A percentile compares a stretch with the other conserved stretches of the same genome.
Conservation (phyloP, 2,329 filamentous ascomycete species). For the Trematosphaeria pertusa region DNA sequence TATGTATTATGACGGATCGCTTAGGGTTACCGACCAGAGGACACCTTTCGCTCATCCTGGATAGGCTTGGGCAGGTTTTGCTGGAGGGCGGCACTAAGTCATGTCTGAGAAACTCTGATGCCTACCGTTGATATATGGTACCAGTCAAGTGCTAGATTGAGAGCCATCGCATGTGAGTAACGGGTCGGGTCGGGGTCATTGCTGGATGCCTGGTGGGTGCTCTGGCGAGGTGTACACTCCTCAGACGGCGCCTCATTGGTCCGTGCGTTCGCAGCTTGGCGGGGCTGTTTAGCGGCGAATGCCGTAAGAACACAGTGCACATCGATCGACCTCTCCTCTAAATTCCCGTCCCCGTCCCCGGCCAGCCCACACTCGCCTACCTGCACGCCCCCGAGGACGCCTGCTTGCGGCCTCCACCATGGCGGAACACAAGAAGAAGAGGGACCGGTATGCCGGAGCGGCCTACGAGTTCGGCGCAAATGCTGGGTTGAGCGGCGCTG, state of each 20-base stretch:
- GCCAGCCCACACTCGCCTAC: too few species aligned
- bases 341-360: conserved; percentile 20
- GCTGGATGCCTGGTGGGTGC: too few species aligned
- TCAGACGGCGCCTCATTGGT: too few species aligned
- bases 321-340: conserved; percentile 37
- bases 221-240: conserved; percentile 39
- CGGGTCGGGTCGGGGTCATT: too few species aligned
- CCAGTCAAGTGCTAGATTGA: too few species aligned
- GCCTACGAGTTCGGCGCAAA: conserved; percentile 97
- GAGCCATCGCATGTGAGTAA: too few species aligned
- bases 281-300: background rate
- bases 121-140: too few species aligned
- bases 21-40: too few species aligned
- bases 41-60: too few species aligned
- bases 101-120: too few species aligned
- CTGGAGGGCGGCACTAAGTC: background rate
- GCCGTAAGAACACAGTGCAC: conserved; percentile 41
- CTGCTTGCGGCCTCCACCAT: conserved; percentile 29
- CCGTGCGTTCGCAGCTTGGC: too few species aligned
- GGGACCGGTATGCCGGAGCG: conserved; percentile 91
- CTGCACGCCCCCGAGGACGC: conserved; percentile 8
- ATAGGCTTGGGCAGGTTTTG: too few species aligned
- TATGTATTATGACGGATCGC: conserved; percentile 24
- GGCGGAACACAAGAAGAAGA: conserved; percentile 76
- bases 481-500: conserved; percentile 63